Evolutionary conservation across 441 rosid species (phyloP).

Genomic region (California macrophylla): DNA sequence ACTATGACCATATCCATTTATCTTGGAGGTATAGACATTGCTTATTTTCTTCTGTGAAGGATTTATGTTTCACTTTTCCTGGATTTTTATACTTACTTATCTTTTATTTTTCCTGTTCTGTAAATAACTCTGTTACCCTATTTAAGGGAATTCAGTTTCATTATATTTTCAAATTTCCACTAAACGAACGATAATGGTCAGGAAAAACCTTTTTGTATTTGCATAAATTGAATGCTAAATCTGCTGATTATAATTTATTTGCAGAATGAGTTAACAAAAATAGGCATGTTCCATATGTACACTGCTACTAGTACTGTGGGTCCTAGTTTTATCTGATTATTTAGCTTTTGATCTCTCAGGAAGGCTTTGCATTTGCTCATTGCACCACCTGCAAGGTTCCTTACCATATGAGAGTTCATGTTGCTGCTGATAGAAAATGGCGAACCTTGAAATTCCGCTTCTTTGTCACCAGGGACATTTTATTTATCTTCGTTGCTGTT

Average conservation of each 20-base stretch:
- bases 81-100: not conserved
- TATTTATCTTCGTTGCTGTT: conserved; percentile 80
- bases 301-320: not conserved
- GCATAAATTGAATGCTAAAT: not conserved
- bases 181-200: not conserved
- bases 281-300: not conserved
- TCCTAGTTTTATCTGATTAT: conserved; percentile 2
- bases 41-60: not conserved
- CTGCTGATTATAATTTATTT: not conserved
- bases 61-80: not conserved
- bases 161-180: not conserved
- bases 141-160: not conserved
- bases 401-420: conserved; percentile 92
- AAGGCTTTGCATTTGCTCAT: conserved; percentile 98
- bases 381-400: conserved; percentile 99
- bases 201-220: not conserved
- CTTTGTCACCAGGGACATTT: conserved; percentile 94
- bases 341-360: conserved; percentile 36
- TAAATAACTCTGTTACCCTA: not conserved
- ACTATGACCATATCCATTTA: not conserved
- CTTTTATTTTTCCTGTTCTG: not conserved
- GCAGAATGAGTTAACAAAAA: not conserved
- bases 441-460: conserved; percentile 87
- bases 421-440: conserved; percentile 94
- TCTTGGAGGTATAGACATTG: not conserved